phyloP scores from a whole-genome alignment of 139 green algal genomes.

The Gonium pectorale region DNA sequence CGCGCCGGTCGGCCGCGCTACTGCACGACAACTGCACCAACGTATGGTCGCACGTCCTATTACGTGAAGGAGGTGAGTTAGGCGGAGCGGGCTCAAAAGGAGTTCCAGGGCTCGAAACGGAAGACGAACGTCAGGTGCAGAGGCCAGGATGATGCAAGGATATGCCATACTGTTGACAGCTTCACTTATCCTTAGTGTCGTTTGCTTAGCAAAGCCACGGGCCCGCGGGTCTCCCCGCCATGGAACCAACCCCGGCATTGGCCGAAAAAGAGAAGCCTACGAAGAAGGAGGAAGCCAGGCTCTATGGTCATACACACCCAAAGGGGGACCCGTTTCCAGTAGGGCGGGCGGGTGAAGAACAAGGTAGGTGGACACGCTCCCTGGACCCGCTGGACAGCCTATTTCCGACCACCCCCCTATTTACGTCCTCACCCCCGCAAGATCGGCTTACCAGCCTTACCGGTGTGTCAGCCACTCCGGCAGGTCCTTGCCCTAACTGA shows the following conservation, averaged over 20 bases:
- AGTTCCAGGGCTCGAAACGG: neutral
- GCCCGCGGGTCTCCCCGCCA: no score
- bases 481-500: no score
- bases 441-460: neutral
- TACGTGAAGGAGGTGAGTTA: conserved; percentile 35
- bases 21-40: conserved; percentile 23
- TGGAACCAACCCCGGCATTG: no score
- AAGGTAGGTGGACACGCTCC: no score
- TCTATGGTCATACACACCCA: no score
- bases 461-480: no score
- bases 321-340: no score
- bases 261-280: no score
- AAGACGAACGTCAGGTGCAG: neutral
- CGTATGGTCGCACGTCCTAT: neutral
- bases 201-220: neutral
- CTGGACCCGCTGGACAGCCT: neutral
- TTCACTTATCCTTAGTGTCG: neutral
- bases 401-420: neutral
- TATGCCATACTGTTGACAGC: neutral
- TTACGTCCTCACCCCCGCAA: neutral
- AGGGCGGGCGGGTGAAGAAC: no score
- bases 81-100: neutral
- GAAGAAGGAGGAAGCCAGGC: no score
- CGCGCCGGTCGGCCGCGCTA: neutral
- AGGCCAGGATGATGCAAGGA: neutral